Evolutionary conservation across 305 asterid species (phyloP), one percentile per base, ranked within the genome.

Genomic region (Caryopteris hybrid): DNA sequence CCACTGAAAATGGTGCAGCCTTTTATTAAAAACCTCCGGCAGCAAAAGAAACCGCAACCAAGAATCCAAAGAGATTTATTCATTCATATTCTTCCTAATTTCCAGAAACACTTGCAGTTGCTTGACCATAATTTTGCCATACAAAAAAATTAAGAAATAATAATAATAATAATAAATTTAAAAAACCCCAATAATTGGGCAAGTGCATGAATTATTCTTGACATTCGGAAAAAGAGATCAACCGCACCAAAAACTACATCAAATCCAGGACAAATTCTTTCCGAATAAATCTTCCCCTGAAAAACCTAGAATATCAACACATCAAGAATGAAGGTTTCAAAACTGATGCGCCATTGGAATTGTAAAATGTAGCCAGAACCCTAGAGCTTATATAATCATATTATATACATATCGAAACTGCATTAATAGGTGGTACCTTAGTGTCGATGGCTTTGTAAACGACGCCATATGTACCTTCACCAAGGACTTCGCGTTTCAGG

Each of bases 381-480:
- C 51, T 29, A 34, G 46, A 56, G 58, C 57, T 8, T 46, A 33
- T 23, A 45, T 4, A 25, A 21, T 27, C 23, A 33, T 16, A 7
- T n/a, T 34, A 63, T 9, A 27, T 27, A 51, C 50, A 20, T 34
- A 67, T 12, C 38, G 14, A 34, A 62, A 51, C 18, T 17, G 41
- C 43, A 51, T 11, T 17, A 60, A 4, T 17, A 60, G 29, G 21
- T 1, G 39, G 59, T 74, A 91, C 96, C 93, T 89, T 86, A 14
- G 89, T 91, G 66, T 86, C 98, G 79, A 87, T 89, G 52, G 93
- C 96, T 72, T 86, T 89, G 84, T 68, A 87, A 54, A 94, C 96
- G 70, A 87, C 96, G 21, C 98, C 98, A 42, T 91, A 87, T 23
- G 99, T 89, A 43, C 98, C 98, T 78, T 89, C 93, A 46, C 96